Base-by-base conservation (phyloP, 73 alveolate genomes). In the Paramecium caudatum region DNA sequence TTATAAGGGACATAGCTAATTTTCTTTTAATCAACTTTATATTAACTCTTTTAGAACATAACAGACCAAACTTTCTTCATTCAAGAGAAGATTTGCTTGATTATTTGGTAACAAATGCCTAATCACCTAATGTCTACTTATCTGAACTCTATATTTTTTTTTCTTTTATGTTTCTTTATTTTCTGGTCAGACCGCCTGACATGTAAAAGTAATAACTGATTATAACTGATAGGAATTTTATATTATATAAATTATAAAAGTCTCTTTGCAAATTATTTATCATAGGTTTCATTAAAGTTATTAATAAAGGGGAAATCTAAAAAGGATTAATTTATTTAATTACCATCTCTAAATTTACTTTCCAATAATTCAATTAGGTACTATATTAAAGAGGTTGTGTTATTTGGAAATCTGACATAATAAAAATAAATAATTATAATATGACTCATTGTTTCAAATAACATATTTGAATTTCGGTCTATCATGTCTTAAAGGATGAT, bases 391-490 rank as follows among this genome's bases (percentile, higher is more conserved):
- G n/a, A n/a, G n/a, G n/a, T n/a, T n/a, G n/a, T n/a, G n/a, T n/a
- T n/a, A n/a, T n/a, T n/a, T n/a, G n/a, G n/a, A n/a, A n/a, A n/a
- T n/a, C n/a, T n/a, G n/a, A n/a, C n/a, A n/a, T n/a, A n/a, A n/a
- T n/a, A n/a, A n/a, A n/a, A n/a, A n/a, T n/a, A n/a, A n/a, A 19
- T 55, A 55, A 19, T 55, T 55, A 55, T 55, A 55, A 27, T 19
- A 55, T 55, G 23, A 55, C 30, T 16, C 23, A 23, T 55, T 21
- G 30, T 27, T 27, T 55, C 80, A 55, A 55, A 55, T 55, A 10
- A 55, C 43, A 55, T 55, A 55, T 55, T 55, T 55, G 30, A 55
- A 55, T 43, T 55, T 55, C 23, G 80, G 80, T 21, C 80, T 55
- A 0, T 16, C 45, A 10, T 23, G 4, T 55, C 80, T 55, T 23